Base-by-base conservation (phyloP, 225 moss, liverwort and hornwort species). In the Bryoerythrophyllum caledonicum region DNA sequence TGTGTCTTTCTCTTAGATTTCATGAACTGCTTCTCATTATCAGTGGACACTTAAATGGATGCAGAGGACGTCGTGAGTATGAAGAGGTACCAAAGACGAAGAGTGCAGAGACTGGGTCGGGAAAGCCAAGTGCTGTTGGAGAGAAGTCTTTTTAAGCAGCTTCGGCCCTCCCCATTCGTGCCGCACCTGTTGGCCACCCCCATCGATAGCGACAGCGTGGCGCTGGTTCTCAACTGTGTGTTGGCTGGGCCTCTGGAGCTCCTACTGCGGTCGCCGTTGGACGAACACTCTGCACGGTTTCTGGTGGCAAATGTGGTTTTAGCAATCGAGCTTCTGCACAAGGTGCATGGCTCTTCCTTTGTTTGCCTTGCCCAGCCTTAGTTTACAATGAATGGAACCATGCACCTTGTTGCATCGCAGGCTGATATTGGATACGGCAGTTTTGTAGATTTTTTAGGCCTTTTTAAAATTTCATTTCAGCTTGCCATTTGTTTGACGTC, bases 41-140 rank as follows among this genome's bases (percentile, higher is more conserved):
- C 3, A 4, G 1, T 30, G 38, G n/a, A 34, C 9, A 26, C 65
- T 11, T 49, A 0, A 2, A 0, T 77, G 72, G 43, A 30, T 25
- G 82, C 85, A 82, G 90, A 87, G 52, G 87, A 90, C 53, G 58
- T 90, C 21, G 83, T 90, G 58, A 90, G 90, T 40, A 87, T 90
- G 90, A 90, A 90, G 77, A 80, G 90, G 59, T 90, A 85, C 61
- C 85, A 83, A 9, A 76, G 87, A 68, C 81, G 90, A 1, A 90
- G 87, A 85, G 90, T 90, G 3, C 87, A 90, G 73, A 77, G 87
- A 53, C 70, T 87, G 10, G 87, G 90, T 12, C 87, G 90, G 21
- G 90, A 90, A 25, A 54, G 62, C 15, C 87, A 87, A 78, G 87
- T 90, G 16, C 56, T 90, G 72, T 46, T 68, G 74, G 90, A 90